Percentiles rank a stretch among this genome's conserved stretches.
These are phyloP conservation scores for Cladophialophora yegresii DNA, from an alignment of 2,329 filamentous ascomycete species.

Conservation along the genomic window DNA sequence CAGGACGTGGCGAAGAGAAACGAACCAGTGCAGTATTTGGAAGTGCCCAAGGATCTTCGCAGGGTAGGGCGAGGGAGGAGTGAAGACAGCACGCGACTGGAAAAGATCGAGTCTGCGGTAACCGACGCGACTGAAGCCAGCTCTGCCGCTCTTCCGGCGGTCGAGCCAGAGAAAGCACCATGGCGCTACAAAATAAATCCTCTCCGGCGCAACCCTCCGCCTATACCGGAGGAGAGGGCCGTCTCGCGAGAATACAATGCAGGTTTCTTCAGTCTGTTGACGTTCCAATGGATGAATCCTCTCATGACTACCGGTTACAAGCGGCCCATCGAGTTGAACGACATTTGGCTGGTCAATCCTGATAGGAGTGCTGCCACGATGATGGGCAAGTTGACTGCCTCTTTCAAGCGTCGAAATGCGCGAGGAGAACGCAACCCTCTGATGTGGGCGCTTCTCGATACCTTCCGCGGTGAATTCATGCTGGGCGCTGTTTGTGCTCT, in stretches of 20 bases:
- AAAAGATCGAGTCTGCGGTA: slow-evolving; percentile 44
- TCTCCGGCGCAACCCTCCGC: slow-evolving; percentile 52
- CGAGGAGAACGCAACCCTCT: slow-evolving; percentile 72
- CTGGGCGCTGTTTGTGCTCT: slow-evolving; percentile 78
- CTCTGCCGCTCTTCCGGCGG: slow-evolving; percentile 31
- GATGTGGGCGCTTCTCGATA: slow-evolving; percentile 79
- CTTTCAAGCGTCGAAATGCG: slow-evolving; percentile 69
- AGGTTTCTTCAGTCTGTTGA: slow-evolving; percentile 70
- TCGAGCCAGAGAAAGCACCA: slow-evolving; percentile 33
- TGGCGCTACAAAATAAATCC: slow-evolving; percentile 50
- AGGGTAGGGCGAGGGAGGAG: slow-evolving; percentile 26
- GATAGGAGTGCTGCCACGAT: slow-evolving; percentile 70
- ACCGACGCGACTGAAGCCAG: slow-evolving; percentile 46
- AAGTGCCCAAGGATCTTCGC: slow-evolving; percentile 24
- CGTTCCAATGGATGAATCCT: slow-evolving; percentile 88
- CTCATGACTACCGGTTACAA: slow-evolving; percentile 87
- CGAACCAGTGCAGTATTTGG: slow-evolving; percentile 30
- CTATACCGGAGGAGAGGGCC: slow-evolving; percentile 56
- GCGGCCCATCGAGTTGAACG: slow-evolving; percentile 75
- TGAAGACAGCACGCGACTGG: slow-evolving; percentile 41
- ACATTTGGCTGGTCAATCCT: slow-evolving; percentile 88
- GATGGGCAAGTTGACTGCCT: slow-evolving; percentile 64
- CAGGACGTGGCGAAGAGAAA: slow-evolving; percentile 33
- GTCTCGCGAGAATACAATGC: slow-evolving; percentile 72
- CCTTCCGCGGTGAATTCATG: slow-evolving; percentile 81